A percentile compares a stretch with the other conserved stretches of the same genome.
These are phyloP conservation scores for Thuidium tamariscinum DNA, from an alignment of 225 moss, liverwort and hornwort species.

Conservation along the genomic window DNA sequence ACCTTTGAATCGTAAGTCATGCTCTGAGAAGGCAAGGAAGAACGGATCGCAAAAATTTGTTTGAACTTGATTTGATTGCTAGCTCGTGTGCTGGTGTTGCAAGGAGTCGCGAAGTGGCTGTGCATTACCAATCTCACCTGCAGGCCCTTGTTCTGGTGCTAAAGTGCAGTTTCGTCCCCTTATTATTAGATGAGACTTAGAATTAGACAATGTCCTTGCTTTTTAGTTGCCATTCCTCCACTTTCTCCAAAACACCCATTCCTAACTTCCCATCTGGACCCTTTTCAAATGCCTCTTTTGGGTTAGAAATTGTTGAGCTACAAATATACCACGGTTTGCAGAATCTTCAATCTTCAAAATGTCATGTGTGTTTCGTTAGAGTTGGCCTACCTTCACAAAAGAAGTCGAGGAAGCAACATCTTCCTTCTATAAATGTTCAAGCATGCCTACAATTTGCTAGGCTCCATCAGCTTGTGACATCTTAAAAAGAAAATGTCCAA, in stretches of 20 bases:
- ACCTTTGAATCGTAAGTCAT: neutral
- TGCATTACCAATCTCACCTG: neutral
- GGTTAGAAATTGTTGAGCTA: neutral
- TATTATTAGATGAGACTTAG: neutral
- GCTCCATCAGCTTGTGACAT: neutral
- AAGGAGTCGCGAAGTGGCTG: too few species aligned
- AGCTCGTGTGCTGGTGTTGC: neutral
- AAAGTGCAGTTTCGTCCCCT: neutral
- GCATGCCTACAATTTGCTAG: fast-evolving
- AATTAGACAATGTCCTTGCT: neutral
- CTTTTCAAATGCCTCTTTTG: neutral
- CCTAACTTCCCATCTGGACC: too few species aligned
- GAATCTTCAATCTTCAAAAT: neutral
- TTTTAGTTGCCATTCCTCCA: neutral
- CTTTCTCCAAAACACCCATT: neutral
- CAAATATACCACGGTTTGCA: neutral
- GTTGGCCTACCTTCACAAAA: neutral
- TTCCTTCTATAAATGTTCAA: neutral
- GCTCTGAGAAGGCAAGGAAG: too few species aligned
- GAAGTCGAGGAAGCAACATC: neutral
- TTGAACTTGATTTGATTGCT: neutral
- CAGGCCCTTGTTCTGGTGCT: neutral
- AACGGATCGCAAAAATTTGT: neutral
- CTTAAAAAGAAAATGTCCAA: neutral
- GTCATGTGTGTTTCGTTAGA: neutral